These are phyloP conservation scores for Miamiensis avidus DNA, from an alignment of 169 alveolate species.

Conservation along the genomic window DNA sequence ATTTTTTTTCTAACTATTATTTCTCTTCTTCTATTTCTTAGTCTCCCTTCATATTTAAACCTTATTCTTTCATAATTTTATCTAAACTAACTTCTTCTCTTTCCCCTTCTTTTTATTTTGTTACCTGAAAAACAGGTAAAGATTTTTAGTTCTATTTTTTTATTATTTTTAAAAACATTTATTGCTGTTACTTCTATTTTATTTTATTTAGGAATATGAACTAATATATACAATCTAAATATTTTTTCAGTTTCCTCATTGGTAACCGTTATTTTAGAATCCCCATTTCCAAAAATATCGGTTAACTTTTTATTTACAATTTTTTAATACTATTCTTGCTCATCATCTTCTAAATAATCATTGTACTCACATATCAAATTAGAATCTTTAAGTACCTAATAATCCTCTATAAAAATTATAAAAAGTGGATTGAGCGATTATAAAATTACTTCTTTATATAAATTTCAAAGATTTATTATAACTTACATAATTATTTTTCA, in stretches of 20 bases:
- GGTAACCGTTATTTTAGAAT: conserved; percentile 4
- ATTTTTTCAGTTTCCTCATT: conserved; percentile 7
- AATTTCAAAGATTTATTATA: neutral
- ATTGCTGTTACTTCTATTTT: neutral
- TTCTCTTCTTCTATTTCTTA: neutral
- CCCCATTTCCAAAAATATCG: conserved; percentile 5
- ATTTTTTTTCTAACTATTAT: neutral
- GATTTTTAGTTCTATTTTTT: no score
- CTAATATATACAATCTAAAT: neutral
- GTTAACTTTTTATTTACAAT: neutral
- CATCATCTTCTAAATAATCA: conserved; percentile 28
- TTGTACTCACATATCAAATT: conserved; percentile 8
- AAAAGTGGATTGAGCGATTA: no score
- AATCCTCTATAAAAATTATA: no score
- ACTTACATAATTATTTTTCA: neutral
- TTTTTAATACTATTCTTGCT: neutral
- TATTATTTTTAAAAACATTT: no score
- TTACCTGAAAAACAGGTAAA: no score
- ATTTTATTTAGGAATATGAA: neutral
- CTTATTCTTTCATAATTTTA: neutral
- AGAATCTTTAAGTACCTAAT: neutral
- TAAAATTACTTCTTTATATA: no score
- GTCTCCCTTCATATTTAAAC: neutral
- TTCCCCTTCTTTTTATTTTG: no score
- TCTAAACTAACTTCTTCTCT: neutral